Percentiles rank a stretch among this genome's conserved stretches.
Conservation (phyloP, 768 basidiomycete genomes). For the Leccinum ochraceum region DNA sequence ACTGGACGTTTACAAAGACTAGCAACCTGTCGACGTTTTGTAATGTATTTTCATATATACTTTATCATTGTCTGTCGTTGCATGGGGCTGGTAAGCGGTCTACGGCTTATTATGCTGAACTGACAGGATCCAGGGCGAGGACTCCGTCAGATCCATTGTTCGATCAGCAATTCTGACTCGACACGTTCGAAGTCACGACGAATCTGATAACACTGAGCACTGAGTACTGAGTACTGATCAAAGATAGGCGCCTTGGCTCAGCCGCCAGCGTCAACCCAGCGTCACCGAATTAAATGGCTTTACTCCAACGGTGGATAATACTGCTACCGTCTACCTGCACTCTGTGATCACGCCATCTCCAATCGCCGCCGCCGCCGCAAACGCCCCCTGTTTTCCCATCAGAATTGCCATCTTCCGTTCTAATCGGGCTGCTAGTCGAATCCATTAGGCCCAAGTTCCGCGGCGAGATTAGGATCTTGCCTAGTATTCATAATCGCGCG, state of each 20-base stretch:
- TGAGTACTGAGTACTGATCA: background rate
- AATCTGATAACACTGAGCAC: background rate
- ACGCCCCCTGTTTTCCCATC: background rate
- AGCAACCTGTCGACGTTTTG: background rate
- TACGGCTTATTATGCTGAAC: background rate
- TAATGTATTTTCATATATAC: background rate
- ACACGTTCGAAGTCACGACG: background rate
- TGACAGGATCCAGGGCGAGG: slow-evolving; percentile 3
- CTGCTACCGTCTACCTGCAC: background rate
- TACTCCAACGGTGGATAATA: background rate
- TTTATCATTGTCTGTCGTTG: background rate
- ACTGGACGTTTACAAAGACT: background rate
- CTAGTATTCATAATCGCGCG: background rate
- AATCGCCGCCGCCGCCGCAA: background rate
- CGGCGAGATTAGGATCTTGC: background rate
- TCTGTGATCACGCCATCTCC: background rate
- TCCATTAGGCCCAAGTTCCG: background rate
- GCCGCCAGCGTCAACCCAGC: background rate
- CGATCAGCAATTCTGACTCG: too few relatives aligned
- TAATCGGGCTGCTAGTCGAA: background rate
- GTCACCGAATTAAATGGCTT: background rate
- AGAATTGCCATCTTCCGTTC: background rate
- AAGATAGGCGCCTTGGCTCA: background rate
- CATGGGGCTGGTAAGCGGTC: background rate
- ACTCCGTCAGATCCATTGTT: background rate